These are phyloP conservation scores for Nannochloris sp. DNA, from an alignment of 139 green algal genomes.

Conservation along the genomic window DNA sequence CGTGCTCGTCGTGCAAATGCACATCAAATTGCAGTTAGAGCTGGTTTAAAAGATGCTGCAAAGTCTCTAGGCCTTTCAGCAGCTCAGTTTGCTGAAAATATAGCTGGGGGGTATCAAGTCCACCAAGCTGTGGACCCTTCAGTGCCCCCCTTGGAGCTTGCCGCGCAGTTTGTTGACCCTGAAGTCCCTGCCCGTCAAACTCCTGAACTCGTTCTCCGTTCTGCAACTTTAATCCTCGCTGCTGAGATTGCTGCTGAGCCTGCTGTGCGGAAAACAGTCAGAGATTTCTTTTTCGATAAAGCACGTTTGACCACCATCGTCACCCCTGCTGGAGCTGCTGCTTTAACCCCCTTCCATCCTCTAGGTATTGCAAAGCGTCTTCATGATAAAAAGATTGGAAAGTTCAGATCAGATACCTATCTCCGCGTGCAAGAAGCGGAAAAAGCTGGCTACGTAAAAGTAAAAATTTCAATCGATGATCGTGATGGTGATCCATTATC, in stretches of 20 bases:
- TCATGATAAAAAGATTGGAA: conserved; percentile 51
- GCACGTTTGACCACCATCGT: conserved; percentile 46
- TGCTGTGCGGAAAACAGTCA: conserved; percentile 26
- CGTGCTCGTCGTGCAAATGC: neutral
- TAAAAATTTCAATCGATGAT: conserved; percentile 13
- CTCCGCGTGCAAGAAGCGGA: conserved; percentile 44
- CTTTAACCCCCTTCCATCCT: conserved; percentile 65
- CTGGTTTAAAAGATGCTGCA: conserved; percentile 25
- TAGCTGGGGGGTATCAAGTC: conserved; percentile 42
- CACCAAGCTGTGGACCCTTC: conserved; percentile 20
- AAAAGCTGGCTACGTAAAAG: conserved; percentile 40
- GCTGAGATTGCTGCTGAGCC: conserved; percentile 38
- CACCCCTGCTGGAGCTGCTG: conserved; percentile 44
- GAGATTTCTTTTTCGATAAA: conserved; percentile 25
- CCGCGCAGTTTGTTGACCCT: conserved; percentile 14
- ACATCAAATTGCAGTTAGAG: neutral
- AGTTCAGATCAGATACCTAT: conserved; percentile 53
- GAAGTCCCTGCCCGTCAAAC: conserved; percentile 8
- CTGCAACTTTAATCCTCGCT: conserved; percentile 33
- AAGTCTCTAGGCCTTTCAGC: conserved; percentile 22
- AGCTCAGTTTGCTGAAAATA: conserved; percentile 55
- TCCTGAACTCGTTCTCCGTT: conserved; percentile 27
- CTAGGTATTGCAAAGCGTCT: conserved; percentile 64
- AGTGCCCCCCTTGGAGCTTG: conserved; percentile 10
- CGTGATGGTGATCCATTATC: neutral